Conservation (phyloP, 371 early-diverging fungal species). For the Paraphysoderma sedebokerense region DNA sequence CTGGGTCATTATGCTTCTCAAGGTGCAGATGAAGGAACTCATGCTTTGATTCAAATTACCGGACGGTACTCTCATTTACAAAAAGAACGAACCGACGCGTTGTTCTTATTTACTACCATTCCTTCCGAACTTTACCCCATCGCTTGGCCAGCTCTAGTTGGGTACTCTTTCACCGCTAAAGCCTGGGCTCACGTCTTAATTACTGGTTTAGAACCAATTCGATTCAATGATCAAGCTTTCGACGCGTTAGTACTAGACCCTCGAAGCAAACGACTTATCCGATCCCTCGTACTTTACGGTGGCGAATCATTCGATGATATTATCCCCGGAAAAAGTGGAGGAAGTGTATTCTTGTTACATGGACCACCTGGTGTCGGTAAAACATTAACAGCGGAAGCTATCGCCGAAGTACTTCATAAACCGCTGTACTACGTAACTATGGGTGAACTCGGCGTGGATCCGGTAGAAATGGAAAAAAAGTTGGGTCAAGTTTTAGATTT, state of each 20-base stretch:
- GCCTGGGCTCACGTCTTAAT: constrained; percentile 34
- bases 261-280: constrained; percentile 21
- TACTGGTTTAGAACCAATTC: constrained; percentile 11
- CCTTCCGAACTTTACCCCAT: constrained; percentile 9
- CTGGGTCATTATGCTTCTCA: constrained; percentile 21
- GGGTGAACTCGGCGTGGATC: constrained; percentile 29
- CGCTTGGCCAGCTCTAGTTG: constrained; percentile 26
- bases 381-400: constrained; percentile 52
- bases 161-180: constrained; percentile 29
- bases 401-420: constrained; percentile 28
- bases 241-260: constrained; percentile 24
- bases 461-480: constrained; percentile 22
- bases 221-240: constrained; percentile 27
- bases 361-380: constrained; percentile 51
- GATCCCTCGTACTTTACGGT: constrained; percentile 21
- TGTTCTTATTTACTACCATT: constrained; percentile 6
- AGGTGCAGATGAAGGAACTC: constrained; percentile 17
- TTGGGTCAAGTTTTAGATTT: constrained; percentile 21
- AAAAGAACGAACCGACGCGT: constrained; percentile 5
- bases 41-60: constrained; percentile 11
- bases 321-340: constrained; percentile 26
- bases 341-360: constrained; percentile 31
- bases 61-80: constrained; percentile 13
- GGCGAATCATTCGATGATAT: constrained; percentile 18
- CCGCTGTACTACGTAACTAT: constrained; percentile 31